Conservation (phyloP, 1,284 basidiomycete genomes). For the Polyporus tsugae region DNA sequence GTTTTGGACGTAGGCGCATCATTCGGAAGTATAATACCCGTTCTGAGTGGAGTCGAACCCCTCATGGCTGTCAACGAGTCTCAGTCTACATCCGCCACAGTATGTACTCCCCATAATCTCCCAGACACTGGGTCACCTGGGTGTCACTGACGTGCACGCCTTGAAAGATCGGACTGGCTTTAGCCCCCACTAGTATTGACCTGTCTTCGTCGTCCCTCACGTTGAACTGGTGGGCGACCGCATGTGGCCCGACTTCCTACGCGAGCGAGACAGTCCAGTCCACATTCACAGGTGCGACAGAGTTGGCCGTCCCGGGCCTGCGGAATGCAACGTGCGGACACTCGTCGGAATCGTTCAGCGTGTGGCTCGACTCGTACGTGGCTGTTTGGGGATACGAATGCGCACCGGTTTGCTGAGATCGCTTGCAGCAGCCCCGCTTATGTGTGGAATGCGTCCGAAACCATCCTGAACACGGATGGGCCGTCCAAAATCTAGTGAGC, state of each 20-base stretch:
- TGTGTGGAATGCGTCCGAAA: slow-evolving; percentile 16
- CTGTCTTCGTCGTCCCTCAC: slow-evolving; percentile 11
- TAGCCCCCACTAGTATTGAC: slow-evolving; percentile 13
- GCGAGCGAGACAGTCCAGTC: neutral
- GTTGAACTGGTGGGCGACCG: slow-evolving; percentile 21
- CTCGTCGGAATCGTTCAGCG: slow-evolving; percentile 10
- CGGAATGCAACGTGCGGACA: slow-evolving; percentile 10
- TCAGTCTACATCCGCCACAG: neutral
- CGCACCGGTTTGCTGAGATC: neutral
- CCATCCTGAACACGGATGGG: neutral
- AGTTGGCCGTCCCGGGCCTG: slow-evolving; percentile 1
- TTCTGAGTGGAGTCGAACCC: slow-evolving; percentile 14
- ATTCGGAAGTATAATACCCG: slow-evolving; percentile 8
- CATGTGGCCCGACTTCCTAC: slow-evolving; percentile 1
- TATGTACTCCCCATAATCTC: neutral
- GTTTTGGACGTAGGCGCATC: slow-evolving; percentile 12
- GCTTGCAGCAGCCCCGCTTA: slow-evolving; percentile 10
- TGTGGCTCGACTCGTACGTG: slow-evolving; percentile 18
- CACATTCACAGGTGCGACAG: neutral
- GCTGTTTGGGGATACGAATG: neutral
- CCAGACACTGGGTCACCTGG: neutral
- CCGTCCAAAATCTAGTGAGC: slow-evolving; percentile 6
- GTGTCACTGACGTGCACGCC: neutral
- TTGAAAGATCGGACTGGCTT: slow-evolving; percentile 14
- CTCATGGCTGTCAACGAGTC: neutral